A percentile compares a stretch with the other conserved stretches of the same genome.
These are phyloP conservation scores for Aphanocladium album DNA, from an alignment of 2,329 filamentous ascomycete species.

Conservation along the genomic window DNA sequence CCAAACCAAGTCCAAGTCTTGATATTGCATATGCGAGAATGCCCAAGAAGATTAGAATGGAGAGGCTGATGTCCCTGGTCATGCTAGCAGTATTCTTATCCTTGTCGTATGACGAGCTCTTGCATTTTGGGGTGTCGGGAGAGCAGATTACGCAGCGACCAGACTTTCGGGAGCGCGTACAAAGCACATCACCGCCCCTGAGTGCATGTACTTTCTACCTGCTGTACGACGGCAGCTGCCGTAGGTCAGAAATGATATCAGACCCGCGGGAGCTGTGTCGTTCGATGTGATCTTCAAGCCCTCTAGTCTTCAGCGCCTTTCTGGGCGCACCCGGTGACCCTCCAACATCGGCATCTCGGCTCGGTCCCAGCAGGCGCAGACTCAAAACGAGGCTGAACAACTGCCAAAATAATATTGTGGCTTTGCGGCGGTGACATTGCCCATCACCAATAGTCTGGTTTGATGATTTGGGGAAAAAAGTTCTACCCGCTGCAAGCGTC, in stretches of 20 bases:
- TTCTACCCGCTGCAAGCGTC: background rate
- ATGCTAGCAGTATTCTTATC: no score
- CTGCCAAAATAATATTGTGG: background rate
- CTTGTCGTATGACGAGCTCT: background rate
- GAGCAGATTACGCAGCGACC: background rate
- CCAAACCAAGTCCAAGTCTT: background rate
- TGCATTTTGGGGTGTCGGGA: background rate
- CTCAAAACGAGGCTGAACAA: background rate
- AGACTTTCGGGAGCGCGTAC: background rate
- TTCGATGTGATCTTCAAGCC: background rate
- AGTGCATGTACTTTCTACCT: background rate
- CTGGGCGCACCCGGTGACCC: background rate
- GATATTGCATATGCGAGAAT: background rate
- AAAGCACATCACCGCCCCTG: background rate
- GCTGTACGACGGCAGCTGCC: background rate
- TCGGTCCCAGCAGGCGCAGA: background rate
- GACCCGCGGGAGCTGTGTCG: no score
- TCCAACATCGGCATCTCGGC: conserved; percentile 8
- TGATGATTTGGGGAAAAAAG: background rate
- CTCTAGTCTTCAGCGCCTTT: background rate
- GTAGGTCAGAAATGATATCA: background rate
- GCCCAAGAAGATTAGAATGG: background rate
- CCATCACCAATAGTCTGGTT: background rate
- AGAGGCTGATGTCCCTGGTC: background rate
- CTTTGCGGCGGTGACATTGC: background rate